Evolutionary conservation across 2,329 filamentous ascomycete genomes (phyloP).

Genomic region (Aspergillus tamarii): DNA sequence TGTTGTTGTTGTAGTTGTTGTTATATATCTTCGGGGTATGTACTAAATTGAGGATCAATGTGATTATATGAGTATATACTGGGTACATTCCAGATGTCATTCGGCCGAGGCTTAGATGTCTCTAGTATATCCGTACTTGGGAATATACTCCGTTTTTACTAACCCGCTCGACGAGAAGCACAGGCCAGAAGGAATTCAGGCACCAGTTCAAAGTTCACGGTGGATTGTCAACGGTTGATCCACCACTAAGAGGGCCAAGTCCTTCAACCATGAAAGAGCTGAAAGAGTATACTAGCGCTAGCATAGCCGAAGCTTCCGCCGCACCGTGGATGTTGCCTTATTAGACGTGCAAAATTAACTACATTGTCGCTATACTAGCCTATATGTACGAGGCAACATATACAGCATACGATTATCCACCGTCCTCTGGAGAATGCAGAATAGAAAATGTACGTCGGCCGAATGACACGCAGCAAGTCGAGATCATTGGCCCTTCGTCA

Average conservation of each 20-base stretch:
- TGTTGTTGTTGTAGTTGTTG: neutral
- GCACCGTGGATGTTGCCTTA: neutral
- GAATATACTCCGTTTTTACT: neutral
- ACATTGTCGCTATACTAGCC: neutral
- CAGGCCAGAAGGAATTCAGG: slow-evolving; percentile 1
- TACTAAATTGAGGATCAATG: neutral
- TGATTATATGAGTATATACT: neutral
- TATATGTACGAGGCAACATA: neutral
- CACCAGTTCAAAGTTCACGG: neutral
- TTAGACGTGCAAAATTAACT: neutral
- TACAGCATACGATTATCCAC: neutral
- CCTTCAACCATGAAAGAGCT: neutral
- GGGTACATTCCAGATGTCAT: neutral
- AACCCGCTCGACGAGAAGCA: neutral
- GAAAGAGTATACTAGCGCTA: neutral
- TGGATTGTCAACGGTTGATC: slow-evolving; percentile 8
- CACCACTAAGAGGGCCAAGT: neutral
- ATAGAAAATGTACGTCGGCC: neutral
- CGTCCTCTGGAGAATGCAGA: neutral
- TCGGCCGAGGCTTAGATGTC: neutral
- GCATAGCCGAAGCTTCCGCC: neutral
- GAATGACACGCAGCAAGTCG: neutral
- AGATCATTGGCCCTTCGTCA: neutral
- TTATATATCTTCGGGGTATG: neutral
- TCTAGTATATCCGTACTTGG: neutral